Percentiles rank a stretch among this genome's conserved stretches.
phyloP scores from a whole-genome alignment of 345 rosid species.

The Gossypium anomalum region DNA sequence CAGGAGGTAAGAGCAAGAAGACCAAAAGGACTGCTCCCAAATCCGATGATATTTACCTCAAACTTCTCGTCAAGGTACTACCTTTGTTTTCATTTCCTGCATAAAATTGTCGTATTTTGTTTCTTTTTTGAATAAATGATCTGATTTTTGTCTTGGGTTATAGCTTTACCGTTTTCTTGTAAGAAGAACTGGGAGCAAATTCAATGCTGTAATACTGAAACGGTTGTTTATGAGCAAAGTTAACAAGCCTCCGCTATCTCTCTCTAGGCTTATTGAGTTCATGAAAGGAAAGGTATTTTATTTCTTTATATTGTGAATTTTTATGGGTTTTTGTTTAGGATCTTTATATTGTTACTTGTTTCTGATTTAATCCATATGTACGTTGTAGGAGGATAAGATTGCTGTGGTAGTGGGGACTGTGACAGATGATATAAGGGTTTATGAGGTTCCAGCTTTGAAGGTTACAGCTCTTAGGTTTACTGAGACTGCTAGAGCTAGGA shows the following conservation, averaged over 20 bases:
- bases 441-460: constrained; percentile 81
- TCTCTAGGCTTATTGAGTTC: constrained; percentile 60
- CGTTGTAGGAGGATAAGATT: constrained; percentile 59
- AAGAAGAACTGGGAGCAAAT: constrained; percentile 83
- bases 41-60: constrained; percentile 91
- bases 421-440: constrained; percentile 80
- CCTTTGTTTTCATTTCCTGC: background rate
- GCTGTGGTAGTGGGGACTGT: constrained; percentile 89
- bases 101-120: background rate
- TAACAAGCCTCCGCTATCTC: constrained; percentile 86
- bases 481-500: constrained; percentile 88
- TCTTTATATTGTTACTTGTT: background rate
- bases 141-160: background rate
- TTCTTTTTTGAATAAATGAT: background rate
- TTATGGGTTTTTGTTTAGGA: background rate
- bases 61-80: constrained; percentile 81
- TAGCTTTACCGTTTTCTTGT: constrained; percentile 84
- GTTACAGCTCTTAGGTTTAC: constrained; percentile 86
- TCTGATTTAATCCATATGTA: background rate
- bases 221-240: constrained; percentile 94
- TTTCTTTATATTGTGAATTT: background rate
- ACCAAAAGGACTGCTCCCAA: constrained; percentile 80
- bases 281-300: constrained; percentile 63
- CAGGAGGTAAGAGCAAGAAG: constrained; percentile 96
- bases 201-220: constrained; percentile 88